Base-by-base conservation (phyloP, 306 rosid species). In the Purshia tridentata region DNA sequence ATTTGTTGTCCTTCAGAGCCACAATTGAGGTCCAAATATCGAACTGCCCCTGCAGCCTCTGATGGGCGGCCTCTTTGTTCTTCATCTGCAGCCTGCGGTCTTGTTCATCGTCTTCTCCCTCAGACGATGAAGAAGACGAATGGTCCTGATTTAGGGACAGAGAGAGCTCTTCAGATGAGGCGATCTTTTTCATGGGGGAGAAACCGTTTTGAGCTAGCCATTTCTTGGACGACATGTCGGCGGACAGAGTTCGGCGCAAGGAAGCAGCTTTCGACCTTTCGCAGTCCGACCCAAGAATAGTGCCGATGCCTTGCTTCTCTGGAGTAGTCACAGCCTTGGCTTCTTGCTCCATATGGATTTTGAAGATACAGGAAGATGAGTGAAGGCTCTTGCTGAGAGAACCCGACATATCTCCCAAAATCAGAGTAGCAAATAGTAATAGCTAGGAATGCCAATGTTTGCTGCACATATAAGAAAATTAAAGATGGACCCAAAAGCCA, bases 181-280 rank as follows among this genome's bases (percentile, higher is more conserved):
- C 83, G 48, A 64, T 77, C 83, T 83, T 89, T 18, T 85, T 85
- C 77, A 87, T 74, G 20, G 93, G 79, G 55, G 79, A 74, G 76
- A 79, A 61, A 3, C 88, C 84, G 22, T 85, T 79, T 58, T 84
- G 88, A 16, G 86, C 79, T 54, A 89, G 80, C 95, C 97, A 94
- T 58, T 86, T 84, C 82, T 84, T 80, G 13, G 97, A 89, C 6
- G 97, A 94, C 97, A 94, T 89, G 87, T 94, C 95, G 14, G 97
- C 97, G 0, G 99, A 94, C n/a, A 89, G 87, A 70, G 96, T 86
- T 54, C 97, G 76, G 22, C 96, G 69, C 0, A 94, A 73, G 29
- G 98, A 86, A 72, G 91, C 73, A 0, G 84, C 18, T 19, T 73
- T 9, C 18, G 70, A 63, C 51, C 74, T 80, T 37, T 86, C 87